Evolutionary conservation across 208 protist genomes (phyloP).

Genomic region (Leishmania turanica): DNA sequence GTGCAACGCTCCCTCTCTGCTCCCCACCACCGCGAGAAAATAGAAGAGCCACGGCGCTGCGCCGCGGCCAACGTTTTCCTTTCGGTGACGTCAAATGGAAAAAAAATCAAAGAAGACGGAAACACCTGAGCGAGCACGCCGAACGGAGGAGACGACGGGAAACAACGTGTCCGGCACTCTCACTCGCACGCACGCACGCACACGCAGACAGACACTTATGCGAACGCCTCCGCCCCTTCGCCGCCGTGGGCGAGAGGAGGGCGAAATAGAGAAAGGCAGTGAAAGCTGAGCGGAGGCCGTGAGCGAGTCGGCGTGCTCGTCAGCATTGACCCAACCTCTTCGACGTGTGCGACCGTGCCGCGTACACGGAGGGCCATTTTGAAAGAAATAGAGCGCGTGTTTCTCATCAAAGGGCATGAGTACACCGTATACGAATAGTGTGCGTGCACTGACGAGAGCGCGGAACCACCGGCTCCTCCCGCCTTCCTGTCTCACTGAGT

Average conservation of each 20-base stretch:
- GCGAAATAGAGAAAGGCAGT: not conserved
- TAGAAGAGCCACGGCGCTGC: not conserved
- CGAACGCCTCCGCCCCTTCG: not conserved
- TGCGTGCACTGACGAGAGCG: not conserved
- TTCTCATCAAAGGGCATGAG: not conserved
- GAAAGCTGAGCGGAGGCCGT: not conserved
- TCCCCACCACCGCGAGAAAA: not conserved
- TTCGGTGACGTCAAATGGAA: not conserved
- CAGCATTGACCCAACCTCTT: not conserved
- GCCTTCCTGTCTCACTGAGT: too few species aligned
- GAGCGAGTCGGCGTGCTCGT: not conserved
- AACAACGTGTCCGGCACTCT: not conserved
- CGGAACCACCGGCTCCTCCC: not conserved
- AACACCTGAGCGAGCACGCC: not conserved
- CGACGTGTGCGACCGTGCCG: not conserved
- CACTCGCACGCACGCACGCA: not conserved
- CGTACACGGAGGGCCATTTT: not conserved
- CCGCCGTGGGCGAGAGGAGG: not conserved
- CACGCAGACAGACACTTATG: not conserved
- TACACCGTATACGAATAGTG: not conserved
- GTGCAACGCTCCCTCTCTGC: not conserved
- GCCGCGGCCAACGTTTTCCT: not conserved
- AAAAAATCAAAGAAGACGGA: not conserved
- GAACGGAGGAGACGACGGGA: not conserved
- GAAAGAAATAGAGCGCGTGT: not conserved